These are phyloP conservation scores for Castanopsis chinensis DNA, from an alignment of 306 rosid species.

Conservation along the genomic window DNA sequence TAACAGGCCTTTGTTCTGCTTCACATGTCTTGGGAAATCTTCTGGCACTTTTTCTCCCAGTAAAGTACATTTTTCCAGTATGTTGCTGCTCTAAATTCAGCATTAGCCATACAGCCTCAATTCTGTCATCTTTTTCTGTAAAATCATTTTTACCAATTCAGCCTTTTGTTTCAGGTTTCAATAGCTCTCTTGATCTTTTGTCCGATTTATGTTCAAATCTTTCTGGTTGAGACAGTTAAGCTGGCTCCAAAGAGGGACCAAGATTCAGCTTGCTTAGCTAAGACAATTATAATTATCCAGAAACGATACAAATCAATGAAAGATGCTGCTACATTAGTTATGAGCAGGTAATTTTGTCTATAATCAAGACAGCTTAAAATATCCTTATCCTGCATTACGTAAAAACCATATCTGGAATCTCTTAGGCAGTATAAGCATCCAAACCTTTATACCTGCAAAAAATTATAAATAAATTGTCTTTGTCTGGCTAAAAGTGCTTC, in stretches of 20 bases:
- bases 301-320: constrained; percentile 63
- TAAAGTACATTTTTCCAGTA: constrained; percentile 51
- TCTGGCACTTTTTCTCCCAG: constrained; percentile 58
- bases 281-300: constrained; percentile 32
- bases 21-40: constrained; percentile 59
- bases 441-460: background rate
- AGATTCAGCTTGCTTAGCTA: constrained; percentile 38
- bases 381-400: background rate
- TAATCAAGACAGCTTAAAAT: background rate
- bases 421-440: background rate
- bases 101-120: background rate
- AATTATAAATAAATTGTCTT: background rate
- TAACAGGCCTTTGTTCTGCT: constrained; percentile 62
- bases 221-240: constrained; percentile 56
- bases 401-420: background rate
- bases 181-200: constrained; percentile 53
- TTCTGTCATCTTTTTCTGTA: background rate
- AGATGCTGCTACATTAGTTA: constrained; percentile 54
- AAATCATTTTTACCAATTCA: background rate
- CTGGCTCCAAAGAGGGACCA: constrained; percentile 25
- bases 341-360: constrained; percentile 46
- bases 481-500: constrained; percentile 1
- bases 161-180: constrained; percentile 59
- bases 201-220: constrained; percentile 66
- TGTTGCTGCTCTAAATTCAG: background rate